These are phyloP conservation scores for Lachnellula hyalina DNA, from an alignment of 2,329 filamentous ascomycete genomes.

Conservation along the genomic window DNA sequence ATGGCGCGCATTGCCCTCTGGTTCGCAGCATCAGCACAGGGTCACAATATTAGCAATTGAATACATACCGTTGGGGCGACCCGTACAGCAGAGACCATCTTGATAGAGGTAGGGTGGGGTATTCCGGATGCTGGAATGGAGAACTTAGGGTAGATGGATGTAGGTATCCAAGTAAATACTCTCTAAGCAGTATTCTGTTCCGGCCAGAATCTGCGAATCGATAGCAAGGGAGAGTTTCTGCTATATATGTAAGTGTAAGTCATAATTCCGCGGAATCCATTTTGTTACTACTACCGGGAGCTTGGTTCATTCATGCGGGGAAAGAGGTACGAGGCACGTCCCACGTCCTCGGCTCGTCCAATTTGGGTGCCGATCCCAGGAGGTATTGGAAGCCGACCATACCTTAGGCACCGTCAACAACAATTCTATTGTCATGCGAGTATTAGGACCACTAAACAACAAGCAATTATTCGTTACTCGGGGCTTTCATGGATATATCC, in stretches of 20 bases:
- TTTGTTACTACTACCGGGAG: background rate
- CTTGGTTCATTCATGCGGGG: background rate
- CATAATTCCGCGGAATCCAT: background rate
- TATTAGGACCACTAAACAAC: background rate
- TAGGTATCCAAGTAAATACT: background rate
- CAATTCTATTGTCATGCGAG: background rate
- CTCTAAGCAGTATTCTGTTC: background rate
- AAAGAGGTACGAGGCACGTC: too few species aligned
- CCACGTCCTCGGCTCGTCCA: too few species aligned
- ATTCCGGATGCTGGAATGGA: background rate
- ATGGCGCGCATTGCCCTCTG: constrained; percentile 58
- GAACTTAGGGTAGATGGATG: background rate
- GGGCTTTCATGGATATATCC: background rate
- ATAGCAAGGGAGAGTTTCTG: background rate
- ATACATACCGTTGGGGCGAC: constrained; percentile 27
- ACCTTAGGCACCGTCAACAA: background rate
- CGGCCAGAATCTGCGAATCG: background rate
- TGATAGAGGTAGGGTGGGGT: constrained; percentile 3
- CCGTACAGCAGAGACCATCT: constrained; percentile 25
- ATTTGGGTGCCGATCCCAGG: too few species aligned
- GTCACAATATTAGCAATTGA: background rate
- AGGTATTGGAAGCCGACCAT: background rate
- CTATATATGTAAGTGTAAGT: background rate
- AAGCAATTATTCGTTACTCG: background rate
- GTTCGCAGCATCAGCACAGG: background rate